phyloP scores from a whole-genome alignment of 1,284 basidiomycete genomes.

The Singerocomus inundabilis region DNA sequence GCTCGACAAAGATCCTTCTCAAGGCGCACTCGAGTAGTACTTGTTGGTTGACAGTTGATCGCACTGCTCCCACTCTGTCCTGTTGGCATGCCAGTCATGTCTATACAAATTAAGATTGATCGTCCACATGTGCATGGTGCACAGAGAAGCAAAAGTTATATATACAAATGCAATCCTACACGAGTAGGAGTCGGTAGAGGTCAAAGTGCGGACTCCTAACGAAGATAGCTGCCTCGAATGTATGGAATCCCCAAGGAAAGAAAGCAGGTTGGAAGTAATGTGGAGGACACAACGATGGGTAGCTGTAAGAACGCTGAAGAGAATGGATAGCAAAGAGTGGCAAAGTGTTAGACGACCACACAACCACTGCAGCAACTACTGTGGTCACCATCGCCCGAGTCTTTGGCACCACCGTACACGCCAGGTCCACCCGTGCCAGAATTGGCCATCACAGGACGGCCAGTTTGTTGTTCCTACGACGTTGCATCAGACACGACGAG shows the following conservation, averaged over 20 bases:
- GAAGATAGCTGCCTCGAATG: conserved; percentile 6
- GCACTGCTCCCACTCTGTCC: neutral
- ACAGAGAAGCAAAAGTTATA: conserved; percentile 19
- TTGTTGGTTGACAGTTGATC: neutral
- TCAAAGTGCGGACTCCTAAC: conserved; percentile 3
- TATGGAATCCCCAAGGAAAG: conserved; percentile 14
- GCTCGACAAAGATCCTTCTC: conserved; percentile 33
- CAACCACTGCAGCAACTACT: conserved; percentile 59
- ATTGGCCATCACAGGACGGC: conserved; percentile 36
- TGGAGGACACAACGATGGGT: neutral
- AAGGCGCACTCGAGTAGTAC: conserved; percentile 25
- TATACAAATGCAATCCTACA: conserved; percentile 24
- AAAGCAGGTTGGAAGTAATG: conserved; percentile 15
- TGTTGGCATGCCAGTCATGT: neutral
- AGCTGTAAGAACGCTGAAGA: conserved; percentile 7
- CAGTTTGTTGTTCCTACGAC: conserved; percentile 45
- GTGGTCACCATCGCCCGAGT: conserved; percentile 40
- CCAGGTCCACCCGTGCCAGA: conserved; percentile 34
- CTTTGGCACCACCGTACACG: conserved; percentile 31
- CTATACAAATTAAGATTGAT: conserved; percentile 2
- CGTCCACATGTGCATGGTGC: conserved; percentile 7
- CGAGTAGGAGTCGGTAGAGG: conserved; percentile 7
- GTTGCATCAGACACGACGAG: conserved; percentile 6
- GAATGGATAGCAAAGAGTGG: neutral
- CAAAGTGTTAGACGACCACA: conserved; percentile 47